Evolutionary conservation across 2,329 filamentous ascomycete genomes (phyloP), one percentile per base, ranked within the genome.

Genomic region (Hypoxylon sp.): DNA sequence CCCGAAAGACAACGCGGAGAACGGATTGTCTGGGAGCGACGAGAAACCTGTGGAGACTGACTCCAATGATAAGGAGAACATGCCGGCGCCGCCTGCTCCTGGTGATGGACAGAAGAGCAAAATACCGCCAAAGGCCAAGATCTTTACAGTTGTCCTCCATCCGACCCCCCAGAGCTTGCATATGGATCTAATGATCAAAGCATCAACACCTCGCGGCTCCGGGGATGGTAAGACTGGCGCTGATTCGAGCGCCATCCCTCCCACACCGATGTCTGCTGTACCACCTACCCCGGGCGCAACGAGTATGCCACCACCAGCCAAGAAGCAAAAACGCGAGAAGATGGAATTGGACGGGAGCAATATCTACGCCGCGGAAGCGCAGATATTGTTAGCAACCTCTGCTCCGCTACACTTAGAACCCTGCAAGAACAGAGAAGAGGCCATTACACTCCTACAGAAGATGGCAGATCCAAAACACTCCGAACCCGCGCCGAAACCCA

Each of bases 81-180:
- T 86, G 80, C 82, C 85, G 3, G 83, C 86, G 3, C 83, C 85
- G 10, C 84, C 81, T 31, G 81, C 86, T 57, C 82, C 83, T 4
- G 70, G 75, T 1, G 85, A 87, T 39, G 78, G 76, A 1, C 81
- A 83, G 48, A 84, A 83, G 69, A 79, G 72, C 67, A 85, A 84
- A 62, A 73, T 72, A 31, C 80, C 83, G 11, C 77, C 82, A 2
- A 92, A 92, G 69, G 87, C 90, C 2, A 91, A 86, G 69, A 82
- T 95, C 13, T 89, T 86, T 70, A 97, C 93, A 0, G 86, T 92
- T 1, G 95, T 98, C 5, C 86, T 99, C 15, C 92, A 93, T 67
- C 94, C 95, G 2, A 98, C 96, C 0, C 84, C 89, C 2, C 87
- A 93, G 71, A 93, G 90, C 19, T 82, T 93, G 53, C 87, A 94